Base-by-base conservation (phyloP, 495 filamentous ascomycete genomes). In the Staphylotrichum longicolle region DNA sequence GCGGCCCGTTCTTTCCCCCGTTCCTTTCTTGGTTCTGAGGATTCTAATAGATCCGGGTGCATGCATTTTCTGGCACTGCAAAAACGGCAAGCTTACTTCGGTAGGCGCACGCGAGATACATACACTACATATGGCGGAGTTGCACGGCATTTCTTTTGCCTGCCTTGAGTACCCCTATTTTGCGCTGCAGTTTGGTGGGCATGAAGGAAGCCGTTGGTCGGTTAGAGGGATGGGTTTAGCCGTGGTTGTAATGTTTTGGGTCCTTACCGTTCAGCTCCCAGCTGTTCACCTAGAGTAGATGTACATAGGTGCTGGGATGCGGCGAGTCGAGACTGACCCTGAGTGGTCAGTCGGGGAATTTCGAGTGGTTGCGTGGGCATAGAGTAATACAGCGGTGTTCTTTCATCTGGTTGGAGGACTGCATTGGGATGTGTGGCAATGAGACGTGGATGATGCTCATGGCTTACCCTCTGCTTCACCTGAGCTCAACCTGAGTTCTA, bases 51-150 rank as follows among this genome's bases (percentile, higher is more conserved):
- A 60, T 12, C 37, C 40, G 30, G 39, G 14, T 51, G 56, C 47
- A 52, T 37, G 57, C 57, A 34, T 20, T 52, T 42, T 58, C 50
- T 14, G 40, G 48, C 48, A 41, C 54, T 20, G 40, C 40, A 50
- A 58, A 27, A 49, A 50, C 15, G 34, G 37, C 46, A 3, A 58
- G 15, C 7, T 30, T 41, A 5, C 35, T 41, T 50, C 47, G 37
- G 3, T 35, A 2, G 57, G 57, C 57, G 49, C 40, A 52, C 37
- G 33, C 6, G 47, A 59, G 37, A 44, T 42, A 20, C 40, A 51
- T 7, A 7, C 37, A 20, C 33, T 34, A 14, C 30, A 42, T 7
- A 7, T 15, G 39, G 48, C 8, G 57, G 57, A 42, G 39, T 53
- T 52, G 57, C 27, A 45, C 35, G 39, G 35, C 46, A 15, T 27